These are phyloP conservation scores for Venturia carpophila DNA, from an alignment of 2,329 filamentous ascomycete species.

Conservation along the genomic window DNA sequence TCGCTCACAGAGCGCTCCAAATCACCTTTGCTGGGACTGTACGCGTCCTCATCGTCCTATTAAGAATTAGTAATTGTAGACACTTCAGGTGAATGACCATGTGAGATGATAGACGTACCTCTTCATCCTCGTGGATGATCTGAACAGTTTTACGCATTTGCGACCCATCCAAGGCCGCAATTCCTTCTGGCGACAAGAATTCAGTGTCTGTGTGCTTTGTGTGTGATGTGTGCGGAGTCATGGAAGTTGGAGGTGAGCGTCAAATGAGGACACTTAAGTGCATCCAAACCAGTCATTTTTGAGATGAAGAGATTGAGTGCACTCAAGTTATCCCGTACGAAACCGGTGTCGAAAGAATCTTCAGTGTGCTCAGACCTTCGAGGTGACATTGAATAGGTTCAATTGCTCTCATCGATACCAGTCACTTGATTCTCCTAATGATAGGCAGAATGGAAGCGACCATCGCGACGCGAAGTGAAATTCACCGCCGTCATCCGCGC, in stretches of 20 bases:
- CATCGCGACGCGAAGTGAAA: background rate
- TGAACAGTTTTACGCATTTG: too few species aligned
- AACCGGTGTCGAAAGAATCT: background rate
- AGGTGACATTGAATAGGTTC: background rate
- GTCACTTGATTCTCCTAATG: background rate
- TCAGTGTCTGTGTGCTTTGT: background rate
- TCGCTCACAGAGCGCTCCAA: too few species aligned
- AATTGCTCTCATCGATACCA: background rate
- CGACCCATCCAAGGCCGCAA: too few species aligned
- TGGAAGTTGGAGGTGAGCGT: background rate
- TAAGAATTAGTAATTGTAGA: too few species aligned
- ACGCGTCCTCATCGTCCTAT: too few species aligned
- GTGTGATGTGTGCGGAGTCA: background rate
- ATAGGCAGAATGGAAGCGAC: background rate
- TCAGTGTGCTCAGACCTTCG: background rate
- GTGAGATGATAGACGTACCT: too few species aligned
- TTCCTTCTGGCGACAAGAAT: too few species aligned
- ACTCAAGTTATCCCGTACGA: background rate
- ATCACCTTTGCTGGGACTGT: too few species aligned
- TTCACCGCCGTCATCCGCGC: background rate
- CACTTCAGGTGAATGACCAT: too few species aligned
- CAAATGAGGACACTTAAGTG: background rate
- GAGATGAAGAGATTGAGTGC: background rate
- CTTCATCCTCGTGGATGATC: too few species aligned
- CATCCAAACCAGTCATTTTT: background rate